Evolutionary conservation across 2,329 filamentous ascomycete genomes (phyloP).

Genomic region (Venturia asperata): DNA sequence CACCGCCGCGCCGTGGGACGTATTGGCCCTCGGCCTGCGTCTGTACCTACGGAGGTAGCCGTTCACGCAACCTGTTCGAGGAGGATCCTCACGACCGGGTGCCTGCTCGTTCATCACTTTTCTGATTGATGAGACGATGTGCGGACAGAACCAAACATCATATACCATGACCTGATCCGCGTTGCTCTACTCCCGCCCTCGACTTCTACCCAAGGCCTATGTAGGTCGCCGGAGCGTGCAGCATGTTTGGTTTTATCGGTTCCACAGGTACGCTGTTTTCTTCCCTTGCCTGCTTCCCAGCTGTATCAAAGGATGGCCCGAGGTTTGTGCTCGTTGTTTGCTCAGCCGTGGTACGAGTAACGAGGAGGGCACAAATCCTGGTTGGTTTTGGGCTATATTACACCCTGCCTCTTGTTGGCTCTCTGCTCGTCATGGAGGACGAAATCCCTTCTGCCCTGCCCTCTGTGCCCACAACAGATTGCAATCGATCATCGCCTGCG

Average conservation of each 20-base stretch:
- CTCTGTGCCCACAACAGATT: background rate
- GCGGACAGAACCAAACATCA: background rate
- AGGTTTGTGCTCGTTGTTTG: background rate
- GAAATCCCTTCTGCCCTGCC: conserved; percentile 1
- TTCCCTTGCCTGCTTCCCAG: background rate
- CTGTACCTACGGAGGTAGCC: background rate
- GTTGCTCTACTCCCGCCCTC: background rate
- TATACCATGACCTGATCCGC: conserved; percentile 5
- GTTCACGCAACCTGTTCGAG: background rate
- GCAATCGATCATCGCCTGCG: background rate
- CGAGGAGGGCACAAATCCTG: background rate
- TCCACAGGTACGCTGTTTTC: conserved; percentile 6
- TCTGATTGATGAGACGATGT: conserved; percentile 1
- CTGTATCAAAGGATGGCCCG: background rate
- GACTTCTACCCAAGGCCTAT: background rate
- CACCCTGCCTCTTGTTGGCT: conserved; percentile 1
- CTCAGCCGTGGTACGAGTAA: background rate
- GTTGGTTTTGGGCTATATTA: background rate
- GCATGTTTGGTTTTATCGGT: conserved; percentile 7
- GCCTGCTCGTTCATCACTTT: background rate
- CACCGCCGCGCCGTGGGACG: background rate
- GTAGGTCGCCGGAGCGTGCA: background rate
- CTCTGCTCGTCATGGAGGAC: background rate
- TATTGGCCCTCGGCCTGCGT: background rate
- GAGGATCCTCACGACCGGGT: background rate